phyloP scores from a whole-genome alignment of 305 asterid genomes.

The Vinca major region DNA sequence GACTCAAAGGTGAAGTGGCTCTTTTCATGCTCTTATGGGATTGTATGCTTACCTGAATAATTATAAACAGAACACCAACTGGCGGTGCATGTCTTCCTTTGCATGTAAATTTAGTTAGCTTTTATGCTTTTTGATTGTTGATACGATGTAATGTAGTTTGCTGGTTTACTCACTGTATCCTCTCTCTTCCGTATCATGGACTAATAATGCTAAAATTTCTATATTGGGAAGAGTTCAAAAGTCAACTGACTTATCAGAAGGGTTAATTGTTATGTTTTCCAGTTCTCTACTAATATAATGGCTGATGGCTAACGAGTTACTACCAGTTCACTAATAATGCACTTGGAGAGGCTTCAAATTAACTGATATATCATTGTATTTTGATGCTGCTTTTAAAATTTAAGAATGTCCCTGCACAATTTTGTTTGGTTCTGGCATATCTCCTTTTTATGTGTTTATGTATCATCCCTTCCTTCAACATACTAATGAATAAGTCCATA shows the following conservation, averaged over 20 bases:
- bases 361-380: not conserved
- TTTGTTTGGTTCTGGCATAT: not conserved
- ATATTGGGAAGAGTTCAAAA: not conserved
- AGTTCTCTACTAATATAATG: not conserved
- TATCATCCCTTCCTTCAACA: not conserved
- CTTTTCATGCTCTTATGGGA: not conserved
- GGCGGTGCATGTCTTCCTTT: not conserved
- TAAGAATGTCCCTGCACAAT: not conserved
- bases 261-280: not conserved
- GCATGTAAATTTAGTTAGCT: not conserved
- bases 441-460: not conserved
- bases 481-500: not conserved
- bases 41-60: not conserved
- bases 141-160: not conserved
- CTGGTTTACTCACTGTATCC: not conserved
- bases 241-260: not conserved
- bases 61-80: not conserved
- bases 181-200: not conserved
- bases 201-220: not conserved
- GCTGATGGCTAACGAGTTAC: no score
- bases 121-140: not conserved
- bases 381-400: not conserved
- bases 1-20: not conserved
- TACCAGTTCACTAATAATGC: not conserved
- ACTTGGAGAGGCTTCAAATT: conserved; percentile 5